Conservation (phyloP, 2,329 filamentous ascomycete genomes). For the Metarhizium guizhouense region DNA sequence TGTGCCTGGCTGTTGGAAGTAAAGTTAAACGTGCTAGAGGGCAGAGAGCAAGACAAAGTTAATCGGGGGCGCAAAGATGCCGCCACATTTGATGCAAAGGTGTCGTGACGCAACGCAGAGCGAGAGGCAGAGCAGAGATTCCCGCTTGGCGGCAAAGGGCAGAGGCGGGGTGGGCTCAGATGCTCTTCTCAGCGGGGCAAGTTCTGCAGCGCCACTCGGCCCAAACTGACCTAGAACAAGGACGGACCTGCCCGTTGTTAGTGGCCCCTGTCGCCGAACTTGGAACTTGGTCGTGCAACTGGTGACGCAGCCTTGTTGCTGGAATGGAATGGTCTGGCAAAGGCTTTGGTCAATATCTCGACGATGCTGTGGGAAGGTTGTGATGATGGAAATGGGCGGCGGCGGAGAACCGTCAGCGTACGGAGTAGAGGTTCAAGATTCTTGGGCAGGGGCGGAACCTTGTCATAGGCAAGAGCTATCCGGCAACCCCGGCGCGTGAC, state of each 20-base stretch:
- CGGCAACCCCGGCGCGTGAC: neutral
- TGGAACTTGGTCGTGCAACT: neutral
- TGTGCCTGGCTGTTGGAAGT: neutral
- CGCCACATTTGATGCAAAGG: neutral
- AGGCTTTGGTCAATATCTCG: neutral
- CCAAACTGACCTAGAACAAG: neutral
- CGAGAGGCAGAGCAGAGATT: neutral
- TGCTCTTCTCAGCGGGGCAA: neutral
- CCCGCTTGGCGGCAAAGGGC: neutral
- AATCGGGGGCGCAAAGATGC: neutral
- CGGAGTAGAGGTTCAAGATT: neutral
- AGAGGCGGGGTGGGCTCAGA: neutral
- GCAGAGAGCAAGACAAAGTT: neutral
- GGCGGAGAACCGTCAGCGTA: neutral
- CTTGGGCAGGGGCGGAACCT: neutral
- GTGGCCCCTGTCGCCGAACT: neutral
- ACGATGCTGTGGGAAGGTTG: neutral
- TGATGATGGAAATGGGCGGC: neutral
- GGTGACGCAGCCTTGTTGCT: neutral
- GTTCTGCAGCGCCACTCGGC: neutral
- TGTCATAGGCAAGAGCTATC: neutral
- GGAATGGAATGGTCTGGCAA: neutral
- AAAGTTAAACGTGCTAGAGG: neutral
- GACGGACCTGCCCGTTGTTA: neutral
- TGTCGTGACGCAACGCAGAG: constrained; percentile 8